These are phyloP conservation scores for Maudiozyma pseudohumilis DNA, from an alignment of 805 yeast species.

Conservation along the genomic window DNA sequence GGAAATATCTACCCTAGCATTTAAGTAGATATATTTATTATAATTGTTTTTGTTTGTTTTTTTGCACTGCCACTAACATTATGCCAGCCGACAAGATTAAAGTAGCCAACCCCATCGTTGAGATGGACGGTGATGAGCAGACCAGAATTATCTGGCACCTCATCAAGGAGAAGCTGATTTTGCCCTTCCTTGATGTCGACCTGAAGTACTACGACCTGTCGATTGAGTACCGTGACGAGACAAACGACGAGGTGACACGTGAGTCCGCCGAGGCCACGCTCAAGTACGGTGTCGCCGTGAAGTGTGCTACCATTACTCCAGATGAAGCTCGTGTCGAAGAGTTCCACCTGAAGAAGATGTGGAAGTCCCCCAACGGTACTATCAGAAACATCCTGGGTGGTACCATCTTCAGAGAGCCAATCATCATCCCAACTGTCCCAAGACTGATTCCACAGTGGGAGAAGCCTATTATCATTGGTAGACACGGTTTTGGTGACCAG, in stretches of 20 bases:
- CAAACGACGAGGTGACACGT: conserved; percentile 78
- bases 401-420: conserved; percentile 94
- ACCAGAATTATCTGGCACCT: conserved; percentile 92
- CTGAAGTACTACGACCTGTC: conserved; percentile 88
- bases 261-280: conserved; percentile 87
- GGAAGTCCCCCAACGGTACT: conserved; percentile 96
- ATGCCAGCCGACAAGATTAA: conserved; percentile 42
- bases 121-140: conserved; percentile 97
- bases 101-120: conserved; percentile 85
- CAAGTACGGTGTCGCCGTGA: conserved; percentile 85
- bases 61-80: too few species aligned
- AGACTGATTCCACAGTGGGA: conserved; percentile 88
- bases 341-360: conserved; percentile 86
- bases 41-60: not conserved
- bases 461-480: conserved; percentile 90
- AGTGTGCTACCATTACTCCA: conserved; percentile 98
- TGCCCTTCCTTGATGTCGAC: conserved; percentile 79
- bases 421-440: conserved; percentile 81
- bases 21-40: too few species aligned
- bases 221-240: conserved; percentile 74
- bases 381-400: conserved; percentile 93
- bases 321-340: conserved; percentile 93
- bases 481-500: conserved; percentile 97
- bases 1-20: too few species aligned
- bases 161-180: conserved; percentile 76